These are phyloP conservation scores for Petrea volubilis DNA, from an alignment of 257 asterid genomes.

Conservation along the genomic window DNA sequence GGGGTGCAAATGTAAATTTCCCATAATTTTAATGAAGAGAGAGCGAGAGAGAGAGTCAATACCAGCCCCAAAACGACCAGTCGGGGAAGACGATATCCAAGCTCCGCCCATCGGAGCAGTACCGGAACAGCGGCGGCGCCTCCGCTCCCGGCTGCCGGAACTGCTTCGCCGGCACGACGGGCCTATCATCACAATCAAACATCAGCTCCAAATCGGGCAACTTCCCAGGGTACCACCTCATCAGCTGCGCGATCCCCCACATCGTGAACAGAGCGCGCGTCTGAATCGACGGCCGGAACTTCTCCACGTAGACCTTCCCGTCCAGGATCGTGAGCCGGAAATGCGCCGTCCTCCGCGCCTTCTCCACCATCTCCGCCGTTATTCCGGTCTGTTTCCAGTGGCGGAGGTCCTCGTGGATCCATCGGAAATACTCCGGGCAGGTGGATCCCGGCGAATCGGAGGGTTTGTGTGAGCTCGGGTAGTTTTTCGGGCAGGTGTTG, in stretches of 20 bases:
- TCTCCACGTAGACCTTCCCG: constrained; percentile 64
- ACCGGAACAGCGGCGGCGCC: constrained; percentile 78
- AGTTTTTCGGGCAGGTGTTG: constrained; percentile 46
- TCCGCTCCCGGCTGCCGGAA: constrained; percentile 41
- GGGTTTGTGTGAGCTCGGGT: constrained; percentile 34
- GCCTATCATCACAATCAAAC: constrained; percentile 67
- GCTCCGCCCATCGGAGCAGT: constrained; percentile 73
- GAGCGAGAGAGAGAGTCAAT: too few species aligned
- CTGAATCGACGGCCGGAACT: constrained; percentile 55
- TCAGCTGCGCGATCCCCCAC: constrained; percentile 69
- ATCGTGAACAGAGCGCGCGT: constrained; percentile 60
- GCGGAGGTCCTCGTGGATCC: constrained; percentile 68
- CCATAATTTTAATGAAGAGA: too few species aligned
- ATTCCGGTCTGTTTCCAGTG: constrained; percentile 62
- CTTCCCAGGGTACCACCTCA: constrained; percentile 59
- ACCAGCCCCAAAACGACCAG: constrained; percentile 99
- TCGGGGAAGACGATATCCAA: constrained; percentile 95
- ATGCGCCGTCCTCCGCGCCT: constrained; percentile 52
- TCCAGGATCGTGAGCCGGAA: constrained; percentile 49
- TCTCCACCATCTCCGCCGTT: constrained; percentile 47
- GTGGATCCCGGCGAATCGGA: constrained; percentile 26
- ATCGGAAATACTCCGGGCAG: constrained; percentile 76
- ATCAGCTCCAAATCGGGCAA: constrained; percentile 72
- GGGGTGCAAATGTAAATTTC: too few species aligned
- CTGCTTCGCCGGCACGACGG: constrained; percentile 32